These are phyloP conservation scores for Annulohypoxylon nitens DNA, from an alignment of 495 filamentous ascomycete species.

Conservation along the genomic window DNA sequence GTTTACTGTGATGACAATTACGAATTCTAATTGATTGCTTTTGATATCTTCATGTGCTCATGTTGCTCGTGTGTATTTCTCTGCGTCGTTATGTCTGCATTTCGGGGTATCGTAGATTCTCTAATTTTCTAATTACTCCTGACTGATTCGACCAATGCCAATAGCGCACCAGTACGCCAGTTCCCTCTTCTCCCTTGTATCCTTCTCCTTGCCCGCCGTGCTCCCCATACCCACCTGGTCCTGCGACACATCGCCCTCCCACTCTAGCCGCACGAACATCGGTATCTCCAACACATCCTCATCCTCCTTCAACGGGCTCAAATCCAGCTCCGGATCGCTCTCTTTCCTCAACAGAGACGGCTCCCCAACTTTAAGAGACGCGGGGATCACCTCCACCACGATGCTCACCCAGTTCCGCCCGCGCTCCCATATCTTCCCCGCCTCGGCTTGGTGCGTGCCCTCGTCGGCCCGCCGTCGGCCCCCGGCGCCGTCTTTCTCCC, in stretches of 20 bases:
- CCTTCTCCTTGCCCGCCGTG: conserved; percentile 56
- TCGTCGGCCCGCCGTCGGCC: conserved; percentile 56
- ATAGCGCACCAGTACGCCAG: conserved; percentile 96
- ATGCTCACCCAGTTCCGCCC: conserved; percentile 96
- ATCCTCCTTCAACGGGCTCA: conserved; percentile 69
- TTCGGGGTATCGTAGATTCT: conserved; percentile 52
- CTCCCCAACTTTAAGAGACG: conserved; percentile 59
- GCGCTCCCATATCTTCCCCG: conserved; percentile 94
- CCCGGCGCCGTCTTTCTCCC: conserved; percentile 54
- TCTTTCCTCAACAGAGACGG: conserved; percentile 40
- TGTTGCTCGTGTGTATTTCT: neutral
- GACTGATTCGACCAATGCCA: conserved; percentile 81
- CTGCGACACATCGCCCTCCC: conserved; percentile 82
- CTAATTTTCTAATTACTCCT: conserved; percentile 46
- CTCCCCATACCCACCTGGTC: conserved; percentile 65
- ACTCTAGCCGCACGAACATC: conserved; percentile 91
- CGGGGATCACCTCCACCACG: conserved; percentile 89
- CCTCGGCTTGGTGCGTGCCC: conserved; percentile 75
- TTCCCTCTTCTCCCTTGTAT: conserved; percentile 72
- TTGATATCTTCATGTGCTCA: conserved; percentile 13
- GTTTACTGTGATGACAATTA: conserved; percentile 39
- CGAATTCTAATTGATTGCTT: conserved; percentile 20
- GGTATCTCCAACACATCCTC: conserved; percentile 96
- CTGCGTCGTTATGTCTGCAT: neutral
- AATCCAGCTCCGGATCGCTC: conserved; percentile 47